These are phyloP conservation scores for Fragaria ananassa DNA, from an alignment of 306 rosid species.

Conservation along the genomic window DNA sequence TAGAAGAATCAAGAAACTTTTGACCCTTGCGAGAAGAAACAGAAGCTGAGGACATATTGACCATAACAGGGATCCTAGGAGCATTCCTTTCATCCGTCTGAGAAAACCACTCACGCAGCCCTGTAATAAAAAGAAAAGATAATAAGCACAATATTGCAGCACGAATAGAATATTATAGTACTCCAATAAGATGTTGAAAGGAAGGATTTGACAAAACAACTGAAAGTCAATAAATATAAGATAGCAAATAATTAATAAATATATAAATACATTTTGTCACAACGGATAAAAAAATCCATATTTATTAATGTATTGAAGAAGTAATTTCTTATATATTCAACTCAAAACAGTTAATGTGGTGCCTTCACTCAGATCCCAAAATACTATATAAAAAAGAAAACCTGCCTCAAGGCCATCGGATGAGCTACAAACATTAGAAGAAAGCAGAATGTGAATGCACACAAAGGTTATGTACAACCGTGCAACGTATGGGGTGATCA, in stretches of 20 bases:
- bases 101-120: slow-evolving; percentile 94
- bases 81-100: slow-evolving; percentile 95
- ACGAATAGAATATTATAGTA: background rate
- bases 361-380: background rate
- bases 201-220: background rate
- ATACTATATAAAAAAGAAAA: slow-evolving; percentile 1
- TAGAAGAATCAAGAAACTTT: slow-evolving; percentile 56
- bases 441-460: background rate
- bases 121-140: slow-evolving; percentile 35
- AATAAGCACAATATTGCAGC: background rate
- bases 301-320: background rate
- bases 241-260: background rate
- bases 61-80: slow-evolving; percentile 98
- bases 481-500: slow-evolving; percentile 7
- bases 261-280: background rate
- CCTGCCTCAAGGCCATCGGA: background rate
- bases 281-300: background rate
- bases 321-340: background rate
- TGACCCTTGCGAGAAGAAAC: slow-evolving; percentile 63
- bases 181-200: background rate
- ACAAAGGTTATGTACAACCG: background rate
- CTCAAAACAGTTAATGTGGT: background rate
- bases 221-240: background rate
- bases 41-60: slow-evolving; percentile 90
- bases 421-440: background rate